phyloP scores from a whole-genome alignment of 352 stramenopile genomes.

The Aphanomyces cochlioides region DNA sequence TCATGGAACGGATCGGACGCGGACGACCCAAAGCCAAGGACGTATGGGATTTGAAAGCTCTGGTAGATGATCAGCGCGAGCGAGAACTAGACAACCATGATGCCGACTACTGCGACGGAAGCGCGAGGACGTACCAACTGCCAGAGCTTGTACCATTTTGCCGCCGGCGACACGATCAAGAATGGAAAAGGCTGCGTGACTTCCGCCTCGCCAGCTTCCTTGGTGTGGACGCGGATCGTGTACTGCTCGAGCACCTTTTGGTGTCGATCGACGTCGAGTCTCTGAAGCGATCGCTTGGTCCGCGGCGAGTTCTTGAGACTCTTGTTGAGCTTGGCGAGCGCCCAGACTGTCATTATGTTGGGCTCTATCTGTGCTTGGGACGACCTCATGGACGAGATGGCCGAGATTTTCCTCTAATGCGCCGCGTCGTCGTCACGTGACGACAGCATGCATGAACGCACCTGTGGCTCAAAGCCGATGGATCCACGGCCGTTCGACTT shows the following conservation, averaged over 20 bases:
- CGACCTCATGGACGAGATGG: background rate
- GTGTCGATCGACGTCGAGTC: constrained; percentile 61
- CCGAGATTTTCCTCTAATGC: background rate
- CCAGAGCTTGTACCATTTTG: constrained; percentile 57
- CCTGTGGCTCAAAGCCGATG: constrained; percentile 8
- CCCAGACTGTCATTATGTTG: background rate
- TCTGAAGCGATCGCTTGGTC: constrained; percentile 12
- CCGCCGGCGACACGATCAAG: constrained; percentile 4
- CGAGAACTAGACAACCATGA: constrained; percentile 40
- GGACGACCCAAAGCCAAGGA: constrained; percentile 53
- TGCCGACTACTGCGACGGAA: background rate
- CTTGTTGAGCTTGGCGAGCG: constrained; percentile 6
- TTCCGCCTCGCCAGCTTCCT: background rate
- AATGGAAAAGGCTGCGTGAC: constrained; percentile 4
- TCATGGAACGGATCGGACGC: constrained; percentile 31
- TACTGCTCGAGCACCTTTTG: constrained; percentile 70
- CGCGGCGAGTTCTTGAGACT: background rate
- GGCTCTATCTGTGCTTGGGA: no score
- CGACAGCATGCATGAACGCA: background rate
- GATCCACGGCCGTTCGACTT: background rate
- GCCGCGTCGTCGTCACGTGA: background rate
- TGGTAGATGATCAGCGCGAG: constrained; percentile 78
- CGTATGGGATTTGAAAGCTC: constrained; percentile 58
- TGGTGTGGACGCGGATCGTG: constrained; percentile 48
- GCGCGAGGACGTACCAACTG: constrained; percentile 45